Base-by-base conservation (phyloP, 1,284 basidiomycete species). In the Laetiporus sulphureus region DNA sequence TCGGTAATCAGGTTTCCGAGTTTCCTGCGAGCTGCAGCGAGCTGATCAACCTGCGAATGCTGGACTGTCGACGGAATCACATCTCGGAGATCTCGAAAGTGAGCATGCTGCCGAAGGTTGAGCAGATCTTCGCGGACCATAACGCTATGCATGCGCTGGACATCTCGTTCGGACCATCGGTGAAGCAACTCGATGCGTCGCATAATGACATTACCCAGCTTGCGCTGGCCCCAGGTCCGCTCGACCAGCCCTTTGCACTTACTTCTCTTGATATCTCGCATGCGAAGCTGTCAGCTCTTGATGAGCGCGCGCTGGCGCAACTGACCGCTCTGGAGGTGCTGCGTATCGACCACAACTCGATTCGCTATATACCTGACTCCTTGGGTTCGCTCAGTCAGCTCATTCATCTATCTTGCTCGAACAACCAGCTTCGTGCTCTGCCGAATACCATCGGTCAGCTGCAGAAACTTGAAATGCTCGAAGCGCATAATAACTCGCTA, bases 401-500 rank as follows among this genome's bases (percentile, higher is more conserved):
- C 20, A 72, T 81, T 51, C 69, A 68, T 1, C 75, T 99, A 3
- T 87, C 86, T 3, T 92, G 91, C 57, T 91, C 89, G 35, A 91
- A 97, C 62, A 99, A 98, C 63, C 76, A 85, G 54, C 74, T 99
- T 6, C 79, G 80, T 35, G 66, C 73, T 13, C 69, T 99, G 0
- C 96, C 96, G 0, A 64, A 73, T 12, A 80, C 77, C 30, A 83
- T 99, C 38, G 91, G 92, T 20, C 68, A 71, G 13, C 69, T 99
- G 41, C 77, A 79, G 60, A 81, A 78, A 40, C 75, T 99, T n/a
- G 75, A 82, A 50, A 68, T 66, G 3, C 71, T 98, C 32, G 89
- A 96, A 53, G 81, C 87, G 3, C 94, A 96, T 58, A 94, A 93
- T 60, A 99, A 99, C 67, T 90, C 88, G 53, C 68, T 99, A 38